A percentile compares a stretch with the other conserved stretches of the same genome.
Conservation (phyloP, 23 red algal species). For the Rhodosorus marinus region DNA sequence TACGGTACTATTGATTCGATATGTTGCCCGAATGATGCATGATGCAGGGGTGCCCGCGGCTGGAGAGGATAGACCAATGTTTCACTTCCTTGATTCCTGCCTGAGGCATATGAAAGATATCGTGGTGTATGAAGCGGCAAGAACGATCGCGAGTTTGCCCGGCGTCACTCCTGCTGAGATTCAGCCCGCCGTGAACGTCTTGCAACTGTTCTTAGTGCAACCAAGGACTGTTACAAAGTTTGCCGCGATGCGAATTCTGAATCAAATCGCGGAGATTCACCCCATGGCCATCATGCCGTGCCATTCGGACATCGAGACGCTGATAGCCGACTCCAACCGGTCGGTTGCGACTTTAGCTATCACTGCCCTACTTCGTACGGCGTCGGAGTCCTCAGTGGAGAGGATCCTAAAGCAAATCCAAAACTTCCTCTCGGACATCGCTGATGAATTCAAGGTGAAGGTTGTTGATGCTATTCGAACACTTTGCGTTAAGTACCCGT, state of each 20-base stretch:
- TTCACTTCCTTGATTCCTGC: constrained; percentile 77
- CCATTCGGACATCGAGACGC: constrained; percentile 79
- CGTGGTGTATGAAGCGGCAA: constrained; percentile 80
- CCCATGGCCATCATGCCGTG: constrained; percentile 41
- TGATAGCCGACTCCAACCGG: constrained; percentile 79
- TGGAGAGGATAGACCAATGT: constrained; percentile 20
- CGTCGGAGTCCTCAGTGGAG: constrained; percentile 72
- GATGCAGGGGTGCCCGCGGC: constrained; percentile 16
- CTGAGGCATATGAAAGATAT: constrained; percentile 77
- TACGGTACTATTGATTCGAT: constrained; percentile 73
- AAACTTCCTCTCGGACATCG: constrained; percentile 65
- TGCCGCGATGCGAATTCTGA: constrained; percentile 68
- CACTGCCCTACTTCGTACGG: constrained; percentile 78
- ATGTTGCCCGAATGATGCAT: constrained; percentile 42
- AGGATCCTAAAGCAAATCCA: constrained; percentile 83
- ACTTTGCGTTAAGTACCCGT: constrained; percentile 85
- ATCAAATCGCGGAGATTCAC: constrained; percentile 28
- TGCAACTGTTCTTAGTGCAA: constrained; percentile 61
- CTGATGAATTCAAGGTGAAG: constrained; percentile 90
- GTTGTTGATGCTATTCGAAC: constrained; percentile 71
- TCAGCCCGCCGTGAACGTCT: constrained; percentile 41
- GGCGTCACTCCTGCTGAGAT: constrained; percentile 37
- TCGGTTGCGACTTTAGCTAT: constrained; percentile 86
- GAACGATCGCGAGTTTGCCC: constrained; percentile 47
- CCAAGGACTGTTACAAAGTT: constrained; percentile 35